These are phyloP conservation scores for Furcasterigmium sp. DNA, from an alignment of 2,329 filamentous ascomycete genomes.

Conservation along the genomic window DNA sequence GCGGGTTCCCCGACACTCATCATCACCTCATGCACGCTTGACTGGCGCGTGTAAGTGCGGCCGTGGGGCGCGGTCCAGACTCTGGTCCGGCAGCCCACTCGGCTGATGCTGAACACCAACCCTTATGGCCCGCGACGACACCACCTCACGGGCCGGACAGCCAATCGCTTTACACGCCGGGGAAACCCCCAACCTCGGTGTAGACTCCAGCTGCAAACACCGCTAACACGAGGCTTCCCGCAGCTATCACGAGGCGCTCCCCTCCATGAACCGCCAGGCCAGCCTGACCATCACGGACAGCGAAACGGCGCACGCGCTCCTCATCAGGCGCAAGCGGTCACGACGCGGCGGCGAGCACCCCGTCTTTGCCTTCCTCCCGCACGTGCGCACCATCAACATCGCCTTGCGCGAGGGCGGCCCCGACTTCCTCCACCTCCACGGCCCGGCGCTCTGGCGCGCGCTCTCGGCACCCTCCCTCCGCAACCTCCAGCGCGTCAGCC, in stretches of 20 bases:
- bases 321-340: neutral
- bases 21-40: neutral
- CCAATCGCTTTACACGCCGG: too few relatives aligned
- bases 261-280: conserved; percentile 4
- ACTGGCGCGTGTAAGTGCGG: neutral
- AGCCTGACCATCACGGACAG: conserved; percentile 10
- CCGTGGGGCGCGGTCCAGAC: too few relatives aligned
- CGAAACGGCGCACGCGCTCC: conserved; percentile 6
- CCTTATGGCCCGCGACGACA: too few relatives aligned
- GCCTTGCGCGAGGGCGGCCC: conserved; percentile 10
- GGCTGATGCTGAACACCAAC: too few relatives aligned
- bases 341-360: neutral
- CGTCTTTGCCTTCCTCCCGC: conserved; percentile 3
- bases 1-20: neutral
- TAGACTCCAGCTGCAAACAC: neutral
- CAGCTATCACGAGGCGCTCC: conserved; percentile 8
- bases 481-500: conserved; percentile 1
- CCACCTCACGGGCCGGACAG: too few relatives aligned
- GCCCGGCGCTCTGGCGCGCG: conserved; percentile 5
- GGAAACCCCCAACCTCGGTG: too few relatives aligned
- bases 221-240: neutral
- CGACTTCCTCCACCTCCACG: conserved; percentile 10
- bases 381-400: conserved; percentile 9
- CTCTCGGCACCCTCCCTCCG: conserved; percentile 1
- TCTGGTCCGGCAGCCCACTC: too few relatives aligned